A percentile compares a stretch with the other conserved stretches of the same genome.
Conservation (phyloP, 2,329 filamentous ascomycete species). For the Scortechinia acanthostroma region DNA sequence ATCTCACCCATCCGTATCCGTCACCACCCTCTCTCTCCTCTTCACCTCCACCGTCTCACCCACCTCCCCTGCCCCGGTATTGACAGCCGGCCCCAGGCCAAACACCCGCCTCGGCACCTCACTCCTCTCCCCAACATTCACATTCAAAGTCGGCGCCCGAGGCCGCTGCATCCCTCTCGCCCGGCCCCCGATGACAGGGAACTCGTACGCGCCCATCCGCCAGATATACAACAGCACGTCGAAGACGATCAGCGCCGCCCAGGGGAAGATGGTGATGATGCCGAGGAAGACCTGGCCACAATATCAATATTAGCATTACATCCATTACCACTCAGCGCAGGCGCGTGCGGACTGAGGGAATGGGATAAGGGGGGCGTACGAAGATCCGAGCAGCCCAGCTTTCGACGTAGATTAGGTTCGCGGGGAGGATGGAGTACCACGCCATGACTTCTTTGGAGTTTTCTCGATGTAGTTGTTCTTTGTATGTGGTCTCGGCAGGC, state of each 20-base stretch:
- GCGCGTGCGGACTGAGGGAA: background rate
- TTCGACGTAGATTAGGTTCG: constrained; percentile 42
- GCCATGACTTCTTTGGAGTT: no score
- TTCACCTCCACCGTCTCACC: constrained; percentile 5
- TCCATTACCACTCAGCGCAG: no score
- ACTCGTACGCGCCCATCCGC: background rate
- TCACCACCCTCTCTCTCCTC: background rate
- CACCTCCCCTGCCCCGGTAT: constrained; percentile 12
- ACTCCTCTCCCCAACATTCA: background rate
- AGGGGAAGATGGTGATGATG: background rate
- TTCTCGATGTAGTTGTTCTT: no score
- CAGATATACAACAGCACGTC: background rate
- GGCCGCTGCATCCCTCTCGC: background rate
- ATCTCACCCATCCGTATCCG: no score
- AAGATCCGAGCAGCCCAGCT: constrained; percentile 50
- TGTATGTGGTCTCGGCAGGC: no score
- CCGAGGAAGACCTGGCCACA: background rate
- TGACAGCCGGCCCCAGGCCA: constrained; percentile 14
- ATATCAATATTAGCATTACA: no score
- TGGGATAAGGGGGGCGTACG: constrained; percentile 28
- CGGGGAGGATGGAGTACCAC: constrained; percentile 52
- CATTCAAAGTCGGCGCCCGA: background rate
- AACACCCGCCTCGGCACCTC: background rate
- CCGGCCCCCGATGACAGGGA: background rate
- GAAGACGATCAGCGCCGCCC: background rate